Base-by-base conservation (phyloP, 2,329 filamentous ascomycete genomes). In the Colletotrichum filicis region DNA sequence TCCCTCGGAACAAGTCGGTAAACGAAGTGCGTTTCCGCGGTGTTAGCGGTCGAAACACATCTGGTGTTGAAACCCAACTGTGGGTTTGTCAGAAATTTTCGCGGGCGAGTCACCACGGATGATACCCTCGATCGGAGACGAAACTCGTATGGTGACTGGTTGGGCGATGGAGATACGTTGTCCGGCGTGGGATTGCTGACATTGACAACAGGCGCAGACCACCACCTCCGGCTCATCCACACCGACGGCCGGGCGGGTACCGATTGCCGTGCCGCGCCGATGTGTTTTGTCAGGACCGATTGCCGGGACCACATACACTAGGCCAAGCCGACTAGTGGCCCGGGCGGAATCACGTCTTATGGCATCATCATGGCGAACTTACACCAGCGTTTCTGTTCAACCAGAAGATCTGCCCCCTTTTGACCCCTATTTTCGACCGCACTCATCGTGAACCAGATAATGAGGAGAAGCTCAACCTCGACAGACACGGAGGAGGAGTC, bases 281-380 rank as follows among this genome's bases (percentile, higher is more conserved):
- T n/a, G 59, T 19, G 37, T 19, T 42, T 42, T 42, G 37, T 42
- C 37, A 70, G 56, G 16, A 59, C 70, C 70, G 70, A 73, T 7
- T 73, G 70, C 70, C 70, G 70, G 26, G 1, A 5, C 55, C 46
- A 58, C 57, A 67, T 35, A 55, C 60, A 60, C 66, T 37, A 70
- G 66, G 56, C 56, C 60, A 73, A 73, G 70, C 66, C 55, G 46
- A 26, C 56, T 70, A 65, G 70, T 70, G 70, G 70, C 60, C 59
- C 66, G 61, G 56, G 56, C 70, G 55, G 60, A 52, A 73, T 73
- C 66, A 73, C 70, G 70, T 61, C 70, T 73, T 73, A 56, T 70
- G 55, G 60, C 70, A 73, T 70, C 70, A 73, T 60, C 22, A 73
- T 73, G 70, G 66, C 70, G 70, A 73, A 65, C 64, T 37, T 35